Base-by-base conservation (phyloP, 805 yeast genomes). In the Candida mattraensis region DNA sequence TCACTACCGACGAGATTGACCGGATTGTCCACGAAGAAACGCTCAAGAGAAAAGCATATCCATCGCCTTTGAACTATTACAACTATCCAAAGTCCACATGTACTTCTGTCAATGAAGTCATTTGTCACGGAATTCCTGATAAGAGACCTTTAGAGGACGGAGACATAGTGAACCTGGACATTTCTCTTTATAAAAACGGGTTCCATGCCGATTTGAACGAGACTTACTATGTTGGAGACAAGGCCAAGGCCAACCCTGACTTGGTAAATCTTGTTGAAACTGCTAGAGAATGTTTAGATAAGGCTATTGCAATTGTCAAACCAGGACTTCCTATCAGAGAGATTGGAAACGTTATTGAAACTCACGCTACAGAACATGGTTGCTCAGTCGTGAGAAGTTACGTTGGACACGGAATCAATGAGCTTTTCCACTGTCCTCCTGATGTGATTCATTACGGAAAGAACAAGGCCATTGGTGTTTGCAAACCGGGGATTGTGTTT, bases 81-180 rank as follows among this genome's bases (percentile, higher is more conserved):
- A 85, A 87, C 63, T 93, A 78, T 67, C 97, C 98, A 27, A 89
- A 88, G 59, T 79, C 93, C 15, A 75, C 87, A 26, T 93, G 99
- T 64, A 87, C 96, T 1, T 87, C 96, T 2, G 83, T 93, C 28
- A 93, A 93, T 63, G 99, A 93, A 68, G 80, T 88, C 39, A 85
- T 93, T 42, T 93, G 99, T 60, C 99, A 93, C 62, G 99, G 99
- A 45, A 85, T 93, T 40, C 99, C 99, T 18, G 99, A 93, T 63
- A 74, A 85, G 65, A 75, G 89, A 37, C 80, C 80, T 21, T 72
- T 93, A 45, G 66, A 86, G 60, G 98, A 91, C 48, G 99, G 99
- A 41, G 99, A 93, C 58, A 91, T 93, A 49, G 75, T 93, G 42
- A 93, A 93, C 58, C 67, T 93, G 46, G 99, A 93, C 60, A 86